Percentiles rank a stretch among this genome's conserved stretches.
These are phyloP conservation scores for Botryotinia convoluta DNA, from an alignment of 2,329 filamentous ascomycete genomes.

Conservation along the genomic window DNA sequence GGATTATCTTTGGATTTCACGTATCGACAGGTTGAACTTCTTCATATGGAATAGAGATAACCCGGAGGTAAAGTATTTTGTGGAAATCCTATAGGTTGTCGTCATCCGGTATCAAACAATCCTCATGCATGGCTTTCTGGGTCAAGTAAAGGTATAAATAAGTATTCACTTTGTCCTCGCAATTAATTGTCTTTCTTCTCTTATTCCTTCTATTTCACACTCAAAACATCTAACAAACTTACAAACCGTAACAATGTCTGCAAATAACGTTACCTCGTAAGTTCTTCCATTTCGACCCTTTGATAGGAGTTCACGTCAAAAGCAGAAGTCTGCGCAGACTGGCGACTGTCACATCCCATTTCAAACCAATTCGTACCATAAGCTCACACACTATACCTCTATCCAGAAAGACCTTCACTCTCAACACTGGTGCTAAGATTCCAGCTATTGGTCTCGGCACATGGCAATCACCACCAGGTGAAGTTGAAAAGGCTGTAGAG, in stretches of 20 bases:
- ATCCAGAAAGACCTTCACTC: slow-evolving; percentile 56
- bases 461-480: slow-evolving; percentile 68
- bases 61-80: slow-evolving; percentile 5
- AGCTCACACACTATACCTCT: slow-evolving; percentile 27
- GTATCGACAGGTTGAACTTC: slow-evolving; percentile 1
- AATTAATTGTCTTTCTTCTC: neutral
- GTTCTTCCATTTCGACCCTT: slow-evolving; percentile 17
- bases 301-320: slow-evolving; percentile 24
- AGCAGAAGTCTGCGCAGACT: slow-evolving; percentile 21
- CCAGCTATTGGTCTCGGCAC: slow-evolving; percentile 75
- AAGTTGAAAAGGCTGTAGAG: slow-evolving; percentile 70
- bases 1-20: slow-evolving; percentile 6
- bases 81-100: slow-evolving; percentile 1
- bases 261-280: slow-evolving; percentile 35
- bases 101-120: slow-evolving; percentile 15
- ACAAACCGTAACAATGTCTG: slow-evolving; percentile 32
- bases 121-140: neutral
- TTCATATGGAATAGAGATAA: slow-evolving; percentile 7
- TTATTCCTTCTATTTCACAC: neutral
- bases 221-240: neutral
- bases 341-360: slow-evolving; percentile 16
- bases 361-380: slow-evolving; percentile 4
- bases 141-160: slow-evolving; percentile 18
- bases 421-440: slow-evolving; percentile 77
- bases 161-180: neutral